Conservation (phyloP, 2,329 filamentous ascomycete species). For the Talaromyces pinophilus region DNA sequence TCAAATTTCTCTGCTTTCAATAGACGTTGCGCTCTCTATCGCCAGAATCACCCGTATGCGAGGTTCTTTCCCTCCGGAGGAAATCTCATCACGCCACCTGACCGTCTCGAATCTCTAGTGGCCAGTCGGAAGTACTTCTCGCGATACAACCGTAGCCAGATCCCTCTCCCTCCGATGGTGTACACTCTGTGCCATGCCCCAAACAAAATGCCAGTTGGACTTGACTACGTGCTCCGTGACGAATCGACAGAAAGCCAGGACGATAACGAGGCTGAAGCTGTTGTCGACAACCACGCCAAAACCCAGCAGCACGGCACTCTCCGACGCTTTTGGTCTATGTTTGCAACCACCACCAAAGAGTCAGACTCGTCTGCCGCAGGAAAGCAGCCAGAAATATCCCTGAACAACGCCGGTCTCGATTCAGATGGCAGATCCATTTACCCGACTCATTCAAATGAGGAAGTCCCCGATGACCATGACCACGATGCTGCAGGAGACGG, state of each 20-base stretch:
- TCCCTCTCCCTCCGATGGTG: slow-evolving; percentile 27
- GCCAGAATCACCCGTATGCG: not conserved
- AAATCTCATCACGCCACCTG: slow-evolving; percentile 31
- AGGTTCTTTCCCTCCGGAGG: slow-evolving; percentile 31
- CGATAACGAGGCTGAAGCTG: not conserved
- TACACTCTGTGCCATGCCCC: slow-evolving; percentile 25
- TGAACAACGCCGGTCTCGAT: not conserved
- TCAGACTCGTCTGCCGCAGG: not conserved
- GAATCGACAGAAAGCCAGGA: not conserved
- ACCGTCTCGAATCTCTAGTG: slow-evolving; percentile 31
- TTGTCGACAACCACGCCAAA: not conserved
- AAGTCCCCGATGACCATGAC: not conserved
- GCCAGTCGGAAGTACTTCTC: slow-evolving; percentile 30
- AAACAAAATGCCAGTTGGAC: slow-evolving; percentile 5
- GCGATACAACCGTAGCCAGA: slow-evolving; percentile 7
- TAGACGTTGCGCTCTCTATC: slow-evolving; percentile 26
- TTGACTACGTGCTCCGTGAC: slow-evolving; percentile 8
- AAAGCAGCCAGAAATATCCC: not conserved
- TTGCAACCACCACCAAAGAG: not conserved
- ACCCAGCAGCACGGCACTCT: not conserved
- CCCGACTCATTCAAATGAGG: not conserved
- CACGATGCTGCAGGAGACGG: not conserved
- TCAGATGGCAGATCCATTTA: not conserved
- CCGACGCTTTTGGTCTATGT: not conserved
- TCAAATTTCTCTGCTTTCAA: slow-evolving; percentile 34